These are phyloP conservation scores for Suillus variegatus DNA, from an alignment of 768 basidiomycete genomes.

Conservation along the genomic window DNA sequence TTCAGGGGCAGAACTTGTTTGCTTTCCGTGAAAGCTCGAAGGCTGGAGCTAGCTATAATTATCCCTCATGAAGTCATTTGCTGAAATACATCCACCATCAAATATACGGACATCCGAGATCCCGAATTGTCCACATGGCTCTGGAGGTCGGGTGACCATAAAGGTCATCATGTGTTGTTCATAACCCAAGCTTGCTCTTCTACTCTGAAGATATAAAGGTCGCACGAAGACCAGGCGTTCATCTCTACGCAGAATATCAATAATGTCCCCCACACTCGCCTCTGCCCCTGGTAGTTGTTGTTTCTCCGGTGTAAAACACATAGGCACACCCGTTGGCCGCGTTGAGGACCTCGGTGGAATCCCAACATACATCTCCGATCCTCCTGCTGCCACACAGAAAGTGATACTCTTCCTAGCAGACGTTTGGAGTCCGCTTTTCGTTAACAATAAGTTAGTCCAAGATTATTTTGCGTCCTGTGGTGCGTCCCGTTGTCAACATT, in stretches of 20 bases:
- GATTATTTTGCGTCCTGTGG: conserved; percentile 65
- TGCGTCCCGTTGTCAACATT: conserved; percentile 23
- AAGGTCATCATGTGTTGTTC: not conserved
- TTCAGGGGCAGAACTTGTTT: not conserved
- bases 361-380: conserved; percentile 54
- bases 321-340: conserved; percentile 45
- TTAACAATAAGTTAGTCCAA: conserved; percentile 59
- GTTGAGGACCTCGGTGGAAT: conserved; percentile 44
- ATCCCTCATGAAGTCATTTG: not conserved
- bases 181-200: not conserved
- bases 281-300: conserved; percentile 48
- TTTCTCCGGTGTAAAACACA: conserved; percentile 46
- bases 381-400: conserved; percentile 33
- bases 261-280: conserved; percentile 31
- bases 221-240: not conserved
- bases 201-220: not conserved
- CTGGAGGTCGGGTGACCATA: not conserved
- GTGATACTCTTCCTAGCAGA: conserved; percentile 59
- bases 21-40: not conserved
- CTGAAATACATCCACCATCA: not conserved
- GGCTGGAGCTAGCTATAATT: not conserved
- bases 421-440: conserved; percentile 52
- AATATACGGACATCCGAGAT: not conserved
- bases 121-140: not conserved
- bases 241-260: not conserved